Conservation (phyloP, 148 eudicot genomes). For the Cornus controversa region DNA sequence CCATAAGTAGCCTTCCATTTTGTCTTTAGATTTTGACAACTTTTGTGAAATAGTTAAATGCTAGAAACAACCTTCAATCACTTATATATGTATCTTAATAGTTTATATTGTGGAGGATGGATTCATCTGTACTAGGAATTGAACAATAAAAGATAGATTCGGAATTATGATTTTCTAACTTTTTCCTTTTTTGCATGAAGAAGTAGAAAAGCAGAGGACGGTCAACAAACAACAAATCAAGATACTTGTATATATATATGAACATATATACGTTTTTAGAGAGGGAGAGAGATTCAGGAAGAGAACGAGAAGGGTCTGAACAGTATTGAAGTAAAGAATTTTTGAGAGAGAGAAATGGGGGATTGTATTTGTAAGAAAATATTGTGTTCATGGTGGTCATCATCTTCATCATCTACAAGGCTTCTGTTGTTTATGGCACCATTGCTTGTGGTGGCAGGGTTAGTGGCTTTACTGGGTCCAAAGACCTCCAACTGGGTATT, state of each 20-base stretch:
- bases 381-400: conserved; percentile 24
- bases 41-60: too few relatives aligned
- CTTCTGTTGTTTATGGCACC: conserved; percentile 23
- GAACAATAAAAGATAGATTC: too few relatives aligned
- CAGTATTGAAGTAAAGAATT: not conserved
- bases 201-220: too few relatives aligned
- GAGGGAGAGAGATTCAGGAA: not conserved
- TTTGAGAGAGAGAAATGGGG: conserved; percentile 10
- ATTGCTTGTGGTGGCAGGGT: conserved; percentile 27
- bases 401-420: conserved; percentile 26
- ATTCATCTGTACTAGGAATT: too few relatives aligned
- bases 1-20: too few relatives aligned
- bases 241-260: too few relatives aligned
- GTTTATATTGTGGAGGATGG: too few relatives aligned
- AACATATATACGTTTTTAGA: not conserved
- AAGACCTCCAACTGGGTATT: conserved; percentile 19
- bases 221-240: not conserved
- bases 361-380: conserved; percentile 23
- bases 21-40: too few relatives aligned
- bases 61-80: too few relatives aligned
- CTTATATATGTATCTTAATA: too few relatives aligned
- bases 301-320: not conserved
- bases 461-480: conserved; percentile 24
- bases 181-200: too few relatives aligned
- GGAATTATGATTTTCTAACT: too few relatives aligned